Base-by-base conservation (phyloP, 192 early-diverging fungal species). In the Mortierella antarctica region DNA sequence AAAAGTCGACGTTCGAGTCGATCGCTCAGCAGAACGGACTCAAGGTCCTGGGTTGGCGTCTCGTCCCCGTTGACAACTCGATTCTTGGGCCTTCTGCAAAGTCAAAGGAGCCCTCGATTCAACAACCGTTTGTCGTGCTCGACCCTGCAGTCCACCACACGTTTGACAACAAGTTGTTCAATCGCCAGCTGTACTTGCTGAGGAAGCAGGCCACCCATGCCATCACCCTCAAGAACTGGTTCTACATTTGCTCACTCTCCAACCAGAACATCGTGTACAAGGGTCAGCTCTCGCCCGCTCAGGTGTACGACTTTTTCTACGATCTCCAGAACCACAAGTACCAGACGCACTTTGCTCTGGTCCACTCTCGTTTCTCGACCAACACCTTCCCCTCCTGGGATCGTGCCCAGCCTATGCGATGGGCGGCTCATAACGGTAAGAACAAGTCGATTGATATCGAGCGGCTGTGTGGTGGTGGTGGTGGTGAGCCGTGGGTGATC, bases 371-470 rank as follows among this genome's bases (percentile, higher is more conserved):
- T 61, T 99, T 99, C 91, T 98, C 96, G 47, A 99, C 98, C 44
- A 99, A 99, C 87, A 99, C 98, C 14, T 99, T 99, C 88, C 98
- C 98, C 9, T 94, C 92, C 10, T 99, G 98, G 98, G 98, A 99
- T 85, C 92, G 98, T 72, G 97, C 98, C 51, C 98, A 99, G 85
- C 98, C 98, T 45, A 96, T 99, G 94, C 87, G 95, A 82, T 95
- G 94, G 95, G 94, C 93, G 71, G 98, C 97, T 55, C 98, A 99
- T 89, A 99, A 99, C 83, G 98, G 96, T 96, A 86, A 62, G 77
- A 66, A 12, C 4, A 3, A 31, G 31, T 31, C 31, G 31, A 31
- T 31, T 2, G 1, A 31, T 31, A 3, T 31, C 1, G 3, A 31
- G 31, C 31, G 31, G n/a, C n/a, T n/a, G n/a, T n/a, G n/a, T n/a